Conservation (phyloP, 768 basidiomycete species). For the Trametes cingulata region DNA sequence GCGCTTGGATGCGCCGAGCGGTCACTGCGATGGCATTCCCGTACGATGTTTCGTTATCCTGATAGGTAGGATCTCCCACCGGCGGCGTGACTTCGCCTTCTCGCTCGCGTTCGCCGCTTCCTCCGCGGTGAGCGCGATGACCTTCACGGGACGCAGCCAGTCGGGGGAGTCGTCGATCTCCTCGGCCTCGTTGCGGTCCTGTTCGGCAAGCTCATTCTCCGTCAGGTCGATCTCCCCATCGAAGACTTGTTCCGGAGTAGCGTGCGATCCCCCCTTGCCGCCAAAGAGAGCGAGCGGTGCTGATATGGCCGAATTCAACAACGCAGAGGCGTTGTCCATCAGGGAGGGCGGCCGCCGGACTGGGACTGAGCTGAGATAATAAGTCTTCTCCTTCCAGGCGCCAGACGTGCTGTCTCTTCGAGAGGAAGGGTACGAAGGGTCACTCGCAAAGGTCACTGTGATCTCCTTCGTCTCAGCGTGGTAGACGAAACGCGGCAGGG, state of each 20-base stretch:
- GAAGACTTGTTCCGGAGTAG: slow-evolving; percentile 68
- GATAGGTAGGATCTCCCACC: slow-evolving; percentile 51
- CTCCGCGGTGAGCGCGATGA: slow-evolving; percentile 48
- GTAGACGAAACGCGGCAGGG: slow-evolving; percentile 71
- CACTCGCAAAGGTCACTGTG: slow-evolving; percentile 55
- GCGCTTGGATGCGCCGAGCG: background rate
- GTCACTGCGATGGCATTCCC: slow-evolving; percentile 3
- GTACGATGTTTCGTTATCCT: slow-evolving; percentile 34
- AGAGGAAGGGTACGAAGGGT: slow-evolving; percentile 62
- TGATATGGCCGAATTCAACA: slow-evolving; percentile 61
- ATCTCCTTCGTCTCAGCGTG: slow-evolving; percentile 56
- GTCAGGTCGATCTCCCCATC: slow-evolving; percentile 63
- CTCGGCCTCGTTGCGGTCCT: slow-evolving; percentile 75
- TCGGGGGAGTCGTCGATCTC: slow-evolving; percentile 77
- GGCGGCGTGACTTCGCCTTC: slow-evolving; percentile 42
- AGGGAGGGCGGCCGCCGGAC: slow-evolving; percentile 66
- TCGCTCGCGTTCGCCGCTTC: slow-evolving; percentile 33
- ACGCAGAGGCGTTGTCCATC: slow-evolving; percentile 68
- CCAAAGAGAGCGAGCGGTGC: slow-evolving; percentile 58
- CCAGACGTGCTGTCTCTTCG: slow-evolving; percentile 17
- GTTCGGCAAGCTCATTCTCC: slow-evolving; percentile 78
- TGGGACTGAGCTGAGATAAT: slow-evolving; percentile 67
- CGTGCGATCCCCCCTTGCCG: slow-evolving; percentile 28
- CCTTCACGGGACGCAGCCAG: slow-evolving; percentile 51
- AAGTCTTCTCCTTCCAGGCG: slow-evolving; percentile 58